Conservation (phyloP, 257 asterid genomes). For the Salvia rosmarinus region DNA sequence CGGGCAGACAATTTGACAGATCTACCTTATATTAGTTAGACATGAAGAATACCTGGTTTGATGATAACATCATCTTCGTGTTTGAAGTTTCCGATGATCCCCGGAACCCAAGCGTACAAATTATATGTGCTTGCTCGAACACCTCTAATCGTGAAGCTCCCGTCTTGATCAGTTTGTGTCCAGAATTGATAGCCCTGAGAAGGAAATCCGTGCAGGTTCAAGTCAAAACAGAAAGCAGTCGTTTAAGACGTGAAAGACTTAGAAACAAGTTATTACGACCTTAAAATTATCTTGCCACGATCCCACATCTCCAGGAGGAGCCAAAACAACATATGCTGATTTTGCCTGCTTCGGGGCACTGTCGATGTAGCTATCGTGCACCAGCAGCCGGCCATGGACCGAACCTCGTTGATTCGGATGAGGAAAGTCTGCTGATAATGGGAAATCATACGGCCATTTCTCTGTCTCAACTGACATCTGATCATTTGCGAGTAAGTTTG, state of each 20-base stretch:
- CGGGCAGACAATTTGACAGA: too few relatives aligned
- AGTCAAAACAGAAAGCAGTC: too few relatives aligned
- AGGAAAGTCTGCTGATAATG: slow-evolving; percentile 52
- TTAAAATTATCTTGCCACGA: slow-evolving; percentile 74
- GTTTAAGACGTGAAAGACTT: too few relatives aligned
- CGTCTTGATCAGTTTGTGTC: slow-evolving; percentile 53
- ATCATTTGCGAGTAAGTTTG: too few relatives aligned
- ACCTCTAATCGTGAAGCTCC: slow-evolving; percentile 45
- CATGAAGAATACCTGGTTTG: slow-evolving; percentile 60
- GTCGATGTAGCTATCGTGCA: slow-evolving; percentile 48
- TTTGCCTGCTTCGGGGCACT: slow-evolving; percentile 38
- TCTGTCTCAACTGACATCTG: slow-evolving; percentile 52
- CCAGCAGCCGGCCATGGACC: slow-evolving; percentile 55
- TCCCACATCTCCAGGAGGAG: slow-evolving; percentile 61
- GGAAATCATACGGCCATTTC: slow-evolving; percentile 87
- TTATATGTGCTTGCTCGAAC: slow-evolving; percentile 50
- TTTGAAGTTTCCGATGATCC: slow-evolving; percentile 67
- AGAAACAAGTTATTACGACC: too few relatives aligned
- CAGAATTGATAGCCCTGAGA: slow-evolving; percentile 91
- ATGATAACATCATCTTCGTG: slow-evolving; percentile 29
- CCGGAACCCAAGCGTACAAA: slow-evolving; percentile 70
- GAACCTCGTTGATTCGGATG: slow-evolving; percentile 52
- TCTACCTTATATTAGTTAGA: too few relatives aligned
- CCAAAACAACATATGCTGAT: slow-evolving; percentile 66
- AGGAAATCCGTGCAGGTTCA: too few relatives aligned